phyloP scores from a whole-genome alignment of 495 filamentous ascomycete genomes.

The Aspergillus homomorphus region DNA sequence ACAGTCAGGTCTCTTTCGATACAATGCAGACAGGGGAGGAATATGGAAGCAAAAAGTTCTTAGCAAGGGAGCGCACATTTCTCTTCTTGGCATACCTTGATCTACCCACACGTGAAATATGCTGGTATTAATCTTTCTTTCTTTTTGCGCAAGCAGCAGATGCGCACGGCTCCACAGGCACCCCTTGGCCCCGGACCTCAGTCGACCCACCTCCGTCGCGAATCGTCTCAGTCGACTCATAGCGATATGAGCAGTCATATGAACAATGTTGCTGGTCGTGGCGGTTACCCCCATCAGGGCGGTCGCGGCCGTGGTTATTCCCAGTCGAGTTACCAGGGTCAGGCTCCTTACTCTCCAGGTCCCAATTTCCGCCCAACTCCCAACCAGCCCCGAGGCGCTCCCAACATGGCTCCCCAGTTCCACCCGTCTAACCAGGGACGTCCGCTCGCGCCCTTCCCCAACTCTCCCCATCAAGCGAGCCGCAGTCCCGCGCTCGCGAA shows the following conservation, averaged over 20 bases:
- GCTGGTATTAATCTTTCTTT: conserved; percentile 19
- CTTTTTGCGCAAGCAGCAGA: conserved; percentile 42
- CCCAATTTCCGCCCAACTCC: conserved; percentile 56
- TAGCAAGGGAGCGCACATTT: not conserved
- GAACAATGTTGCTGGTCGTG: conserved; percentile 51
- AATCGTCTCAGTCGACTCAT: conserved; percentile 77
- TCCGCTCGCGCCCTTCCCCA: conserved; percentile 55
- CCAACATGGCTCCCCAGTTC: conserved; percentile 62
- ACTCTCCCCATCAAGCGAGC: conserved; percentile 58
- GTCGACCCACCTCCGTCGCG: conserved; percentile 70
- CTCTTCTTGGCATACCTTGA: conserved; percentile 24
- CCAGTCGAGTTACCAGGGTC: conserved; percentile 55
- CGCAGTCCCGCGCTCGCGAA: conserved; percentile 71
- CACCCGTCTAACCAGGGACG: conserved; percentile 53
- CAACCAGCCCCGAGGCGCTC: conserved; percentile 61
- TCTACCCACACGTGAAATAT: conserved; percentile 3
- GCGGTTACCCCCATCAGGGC: conserved; percentile 53
- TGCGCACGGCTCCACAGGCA: conserved; percentile 58
- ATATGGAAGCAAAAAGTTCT: not conserved
- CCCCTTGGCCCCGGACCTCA: conserved; percentile 60
- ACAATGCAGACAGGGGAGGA: no score
- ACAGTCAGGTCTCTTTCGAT: not conserved
- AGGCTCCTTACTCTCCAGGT: conserved; percentile 65
- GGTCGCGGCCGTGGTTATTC: conserved; percentile 69
- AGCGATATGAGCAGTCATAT: conserved; percentile 67